phyloP scores from a whole-genome alignment of 768 basidiomycete species.

The Tricholoma flavovirens region DNA sequence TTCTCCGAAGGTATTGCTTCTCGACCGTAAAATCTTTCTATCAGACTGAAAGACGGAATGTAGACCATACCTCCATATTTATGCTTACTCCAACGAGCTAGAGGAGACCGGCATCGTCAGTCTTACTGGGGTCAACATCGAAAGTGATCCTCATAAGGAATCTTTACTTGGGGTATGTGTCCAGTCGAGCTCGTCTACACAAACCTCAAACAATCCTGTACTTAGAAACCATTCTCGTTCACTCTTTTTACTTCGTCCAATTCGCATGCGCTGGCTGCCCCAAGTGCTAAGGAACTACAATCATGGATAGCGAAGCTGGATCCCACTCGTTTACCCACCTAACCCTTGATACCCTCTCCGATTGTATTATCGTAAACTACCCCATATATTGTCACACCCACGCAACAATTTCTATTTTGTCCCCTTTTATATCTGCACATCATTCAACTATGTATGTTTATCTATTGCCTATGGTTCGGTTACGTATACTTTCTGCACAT shows the following conservation, averaged over 20 bases:
- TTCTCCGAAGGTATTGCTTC: conserved; percentile 66
- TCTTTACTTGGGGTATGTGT: conserved; percentile 73
- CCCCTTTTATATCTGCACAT: conserved; percentile 1
- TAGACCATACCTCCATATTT: conserved; percentile 89
- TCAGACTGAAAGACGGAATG: neutral
- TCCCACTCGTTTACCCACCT: conserved; percentile 61
- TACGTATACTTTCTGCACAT: conserved; percentile 1
- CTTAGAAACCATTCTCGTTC: conserved; percentile 78
- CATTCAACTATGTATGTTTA: conserved; percentile 3
- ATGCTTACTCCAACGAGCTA: conserved; percentile 75
- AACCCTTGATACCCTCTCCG: conserved; percentile 8
- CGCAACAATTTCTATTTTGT: neutral
- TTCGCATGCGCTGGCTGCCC: conserved; percentile 83
- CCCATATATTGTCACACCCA: neutral
- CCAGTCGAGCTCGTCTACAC: conserved; percentile 2
- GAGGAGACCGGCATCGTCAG: conserved; percentile 83
- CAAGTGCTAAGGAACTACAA: conserved; percentile 74
- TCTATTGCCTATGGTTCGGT: conserved; percentile 5
- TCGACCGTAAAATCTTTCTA: neutral
- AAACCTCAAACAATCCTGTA: neutral
- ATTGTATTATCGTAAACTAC: conserved; percentile 4
- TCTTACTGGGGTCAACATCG: conserved; percentile 78
- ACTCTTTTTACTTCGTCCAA: conserved; percentile 90
- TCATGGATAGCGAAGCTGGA: conserved; percentile 84
- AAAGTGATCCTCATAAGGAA: conserved; percentile 84